These are phyloP conservation scores for Brassica hybrid DNA, from an alignment of 441 rosid genomes.

Conservation along the genomic window DNA sequence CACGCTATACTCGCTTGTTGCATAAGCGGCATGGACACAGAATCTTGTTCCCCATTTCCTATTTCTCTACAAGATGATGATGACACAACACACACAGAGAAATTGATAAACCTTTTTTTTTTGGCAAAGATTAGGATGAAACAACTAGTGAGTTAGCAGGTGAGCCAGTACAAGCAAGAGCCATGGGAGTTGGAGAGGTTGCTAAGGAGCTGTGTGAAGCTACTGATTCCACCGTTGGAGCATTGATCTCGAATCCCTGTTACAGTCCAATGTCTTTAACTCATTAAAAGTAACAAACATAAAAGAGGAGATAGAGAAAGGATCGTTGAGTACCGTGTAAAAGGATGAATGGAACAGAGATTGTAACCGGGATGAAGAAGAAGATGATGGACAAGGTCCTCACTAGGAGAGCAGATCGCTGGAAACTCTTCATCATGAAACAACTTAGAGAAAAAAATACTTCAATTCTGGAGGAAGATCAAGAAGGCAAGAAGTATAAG, in stretches of 20 bases:
- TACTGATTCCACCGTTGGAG: constrained; percentile 49
- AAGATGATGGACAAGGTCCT: constrained; percentile 9
- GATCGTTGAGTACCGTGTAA: constrained; percentile 23
- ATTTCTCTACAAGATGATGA: constrained; percentile 38
- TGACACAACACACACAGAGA: background rate
- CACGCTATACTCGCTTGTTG: constrained; percentile 72
- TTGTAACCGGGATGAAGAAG: constrained; percentile 25
- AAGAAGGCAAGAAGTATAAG: constrained; percentile 1
- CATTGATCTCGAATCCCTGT: constrained; percentile 88
- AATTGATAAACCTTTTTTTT: background rate
- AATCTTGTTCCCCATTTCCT: constrained; percentile 32
- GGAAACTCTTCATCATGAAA: constrained; percentile 25
- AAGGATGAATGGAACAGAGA: constrained; percentile 35
- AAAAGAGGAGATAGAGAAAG: background rate
- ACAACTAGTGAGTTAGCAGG: background rate
- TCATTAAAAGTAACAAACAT: background rate
- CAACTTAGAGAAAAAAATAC: background rate
- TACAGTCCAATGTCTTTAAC: background rate
- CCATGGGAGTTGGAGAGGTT: constrained; percentile 72
- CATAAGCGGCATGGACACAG: constrained; percentile 29
- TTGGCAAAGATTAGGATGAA: constrained; percentile 16
- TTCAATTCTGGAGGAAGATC: background rate
- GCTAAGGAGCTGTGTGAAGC: constrained; percentile 63
- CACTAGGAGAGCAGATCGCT: constrained; percentile 16
- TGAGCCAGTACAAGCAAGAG: constrained; percentile 65